phyloP scores from a whole-genome alignment of 2,329 filamentous ascomycete genomes.

The Diaporthe sp. region DNA sequence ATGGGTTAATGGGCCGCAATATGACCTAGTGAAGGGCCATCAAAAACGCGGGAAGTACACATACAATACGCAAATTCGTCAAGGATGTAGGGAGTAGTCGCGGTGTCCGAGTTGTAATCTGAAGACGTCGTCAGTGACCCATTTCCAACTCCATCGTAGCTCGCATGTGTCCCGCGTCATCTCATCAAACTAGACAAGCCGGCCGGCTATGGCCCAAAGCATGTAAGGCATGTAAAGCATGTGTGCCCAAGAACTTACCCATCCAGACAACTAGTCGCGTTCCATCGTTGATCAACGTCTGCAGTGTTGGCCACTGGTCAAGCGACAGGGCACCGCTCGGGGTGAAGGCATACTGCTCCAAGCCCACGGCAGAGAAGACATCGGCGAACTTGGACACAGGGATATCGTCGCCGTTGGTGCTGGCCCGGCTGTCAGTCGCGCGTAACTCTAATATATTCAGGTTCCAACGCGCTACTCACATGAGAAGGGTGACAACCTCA shows the following conservation, averaged over 20 bases:
- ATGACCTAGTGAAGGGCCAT: not conserved
- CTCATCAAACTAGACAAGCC: conserved; percentile 8
- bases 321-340: conserved; percentile 59
- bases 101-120: conserved; percentile 71
- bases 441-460: not conserved
- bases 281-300: conserved; percentile 72
- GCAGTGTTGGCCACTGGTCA: conserved; percentile 78
- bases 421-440: conserved; percentile 7
- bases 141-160: not conserved
- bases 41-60: conserved; percentile 61
- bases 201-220: not conserved
- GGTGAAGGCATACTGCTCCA: conserved; percentile 70
- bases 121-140: conserved; percentile 49
- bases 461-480: conserved; percentile 49
- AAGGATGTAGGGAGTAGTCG: conserved; percentile 72
- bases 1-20: not conserved
- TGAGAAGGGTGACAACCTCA: conserved; percentile 74
- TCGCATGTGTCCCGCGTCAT: not conserved
- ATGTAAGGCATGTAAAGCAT: not conserved
- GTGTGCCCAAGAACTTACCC: conserved; percentile 57
- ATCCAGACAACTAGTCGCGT: conserved; percentile 80
- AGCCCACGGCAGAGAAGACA: conserved; percentile 67
- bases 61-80: conserved; percentile 70
- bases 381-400: conserved; percentile 67
- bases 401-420: conserved; percentile 72